Conservation (phyloP, 352 stramenopile genomes). For the Globisporangium solare region DNA sequence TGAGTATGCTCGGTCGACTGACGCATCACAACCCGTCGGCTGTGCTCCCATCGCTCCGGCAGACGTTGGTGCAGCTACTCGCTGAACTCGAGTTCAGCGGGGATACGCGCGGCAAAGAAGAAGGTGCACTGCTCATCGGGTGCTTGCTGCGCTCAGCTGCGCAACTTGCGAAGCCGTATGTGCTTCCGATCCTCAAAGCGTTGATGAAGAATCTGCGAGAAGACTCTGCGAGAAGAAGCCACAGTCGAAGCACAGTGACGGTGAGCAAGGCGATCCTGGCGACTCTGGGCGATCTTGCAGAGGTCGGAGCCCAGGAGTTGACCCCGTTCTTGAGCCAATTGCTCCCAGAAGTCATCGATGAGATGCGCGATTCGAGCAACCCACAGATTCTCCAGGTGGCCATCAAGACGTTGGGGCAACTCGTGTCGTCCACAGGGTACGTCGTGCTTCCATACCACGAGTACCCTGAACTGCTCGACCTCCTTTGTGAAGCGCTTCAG, state of each 20-base stretch:
- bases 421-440: slow-evolving; percentile 81
- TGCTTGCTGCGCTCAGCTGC: slow-evolving; percentile 75
- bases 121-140: slow-evolving; percentile 76
- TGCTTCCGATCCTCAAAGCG: slow-evolving; percentile 78
- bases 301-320: slow-evolving; percentile 73
- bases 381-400: slow-evolving; percentile 81
- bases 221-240: slow-evolving; percentile 63
- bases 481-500: slow-evolving; percentile 71
- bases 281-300: slow-evolving; percentile 74
- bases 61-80: slow-evolving; percentile 84
- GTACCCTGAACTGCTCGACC: slow-evolving; percentile 78
- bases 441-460: slow-evolving; percentile 83
- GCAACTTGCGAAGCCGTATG: slow-evolving; percentile 78
- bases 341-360: slow-evolving; percentile 83
- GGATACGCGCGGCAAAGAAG: slow-evolving; percentile 76
- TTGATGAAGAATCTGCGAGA: slow-evolving; percentile 87
- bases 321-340: slow-evolving; percentile 81
- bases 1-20: slow-evolving; percentile 83
- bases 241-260: slow-evolving; percentile 69
- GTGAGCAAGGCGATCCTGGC: slow-evolving; percentile 84
- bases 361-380: slow-evolving; percentile 83
- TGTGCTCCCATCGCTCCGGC: slow-evolving; percentile 74
- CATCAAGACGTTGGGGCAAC: slow-evolving; percentile 80
- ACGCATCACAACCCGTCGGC: slow-evolving; percentile 82
- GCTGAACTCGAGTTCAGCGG: slow-evolving; percentile 84